These are phyloP conservation scores for Parachaetomium inaequale DNA, from an alignment of 495 filamentous ascomycete genomes.

Conservation along the genomic window DNA sequence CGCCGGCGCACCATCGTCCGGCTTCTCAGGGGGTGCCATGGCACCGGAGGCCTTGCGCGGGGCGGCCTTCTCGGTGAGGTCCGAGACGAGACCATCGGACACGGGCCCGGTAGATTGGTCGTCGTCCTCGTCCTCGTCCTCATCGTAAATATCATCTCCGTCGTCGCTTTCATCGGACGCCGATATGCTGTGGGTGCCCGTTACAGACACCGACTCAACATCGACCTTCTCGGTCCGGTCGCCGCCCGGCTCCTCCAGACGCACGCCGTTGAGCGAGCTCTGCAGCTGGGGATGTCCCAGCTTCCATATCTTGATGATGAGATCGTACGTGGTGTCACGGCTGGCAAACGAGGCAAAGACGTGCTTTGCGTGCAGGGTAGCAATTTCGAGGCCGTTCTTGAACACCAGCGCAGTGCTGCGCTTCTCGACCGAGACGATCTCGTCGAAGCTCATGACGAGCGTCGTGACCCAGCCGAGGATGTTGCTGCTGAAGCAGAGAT, in stretches of 20 bases:
- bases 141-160: conserved; percentile 65
- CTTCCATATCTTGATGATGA: conserved; percentile 98
- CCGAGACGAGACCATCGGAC: conserved; percentile 57
- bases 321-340: conserved; percentile 92
- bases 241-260: conserved; percentile 71
- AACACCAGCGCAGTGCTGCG: conserved; percentile 94
- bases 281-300: conserved; percentile 87
- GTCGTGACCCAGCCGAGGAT: conserved; percentile 98
- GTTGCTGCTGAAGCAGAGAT: conserved; percentile 98
- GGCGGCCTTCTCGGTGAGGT: conserved; percentile 54
- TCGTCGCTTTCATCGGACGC: conserved; percentile 62
- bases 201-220: conserved; percentile 34
- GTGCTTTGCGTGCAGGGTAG: conserved; percentile 90
- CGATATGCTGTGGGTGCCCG: conserved; percentile 42
- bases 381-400: conserved; percentile 95
- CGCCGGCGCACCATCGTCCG: conserved; percentile 54
- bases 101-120: conserved; percentile 57
- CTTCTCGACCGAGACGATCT: conserved; percentile 94
- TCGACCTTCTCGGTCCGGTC: conserved; percentile 89
- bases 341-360: conserved; percentile 93
- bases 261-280: conserved; percentile 82
- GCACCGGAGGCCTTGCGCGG: conserved; percentile 65
- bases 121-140: conserved; percentile 69
- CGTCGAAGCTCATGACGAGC: conserved; percentile 95
- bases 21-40: conserved; percentile 51